phyloP scores from a whole-genome alignment of 331 rosid species.

The Acacia pycnantha region DNA sequence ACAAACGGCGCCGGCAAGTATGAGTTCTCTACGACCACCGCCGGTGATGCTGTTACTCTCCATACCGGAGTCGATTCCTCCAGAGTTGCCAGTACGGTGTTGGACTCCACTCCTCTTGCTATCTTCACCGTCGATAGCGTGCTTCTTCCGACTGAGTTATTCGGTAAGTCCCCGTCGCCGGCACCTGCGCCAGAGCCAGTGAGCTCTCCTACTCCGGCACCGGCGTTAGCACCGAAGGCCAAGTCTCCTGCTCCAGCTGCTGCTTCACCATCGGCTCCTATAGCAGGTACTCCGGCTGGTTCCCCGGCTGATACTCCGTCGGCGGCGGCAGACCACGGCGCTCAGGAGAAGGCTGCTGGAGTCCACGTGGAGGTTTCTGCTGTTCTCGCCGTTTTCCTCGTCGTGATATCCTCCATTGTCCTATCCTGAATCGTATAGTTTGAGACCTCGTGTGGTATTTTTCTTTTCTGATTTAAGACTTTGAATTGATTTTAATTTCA shows the following conservation, averaged over 20 bases:
- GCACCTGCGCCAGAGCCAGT: conserved; percentile 64
- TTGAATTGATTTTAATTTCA: neutral
- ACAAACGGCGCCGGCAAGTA: conserved; percentile 78
- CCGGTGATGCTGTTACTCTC: conserved; percentile 76
- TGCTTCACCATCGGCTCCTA: conserved; percentile 85
- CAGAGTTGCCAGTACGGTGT: conserved; percentile 66
- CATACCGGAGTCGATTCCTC: conserved; percentile 84
- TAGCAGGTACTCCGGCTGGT: conserved; percentile 42
- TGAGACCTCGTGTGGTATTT: neutral
- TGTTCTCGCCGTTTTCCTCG: conserved; percentile 32
- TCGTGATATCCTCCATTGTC: conserved; percentile 41
- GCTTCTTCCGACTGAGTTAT: conserved; percentile 70
- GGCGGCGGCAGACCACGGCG: conserved; percentile 41
- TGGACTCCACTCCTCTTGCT: conserved; percentile 69
- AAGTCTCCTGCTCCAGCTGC: conserved; percentile 61
- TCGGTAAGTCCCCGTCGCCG: conserved; percentile 71
- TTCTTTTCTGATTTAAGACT: neutral
- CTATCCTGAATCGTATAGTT: conserved; percentile 53
- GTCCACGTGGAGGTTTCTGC: conserved; percentile 47
- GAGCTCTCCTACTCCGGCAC: conserved; percentile 59
- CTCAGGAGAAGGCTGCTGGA: conserved; percentile 35
- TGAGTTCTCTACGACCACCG: conserved; percentile 47
- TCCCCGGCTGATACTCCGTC: conserved; percentile 64
- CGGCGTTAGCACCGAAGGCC: conserved; percentile 42
- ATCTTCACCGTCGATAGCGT: conserved; percentile 72